Conservation (phyloP, 306 rosid species). For the Sechiopsis laciniata region DNA sequence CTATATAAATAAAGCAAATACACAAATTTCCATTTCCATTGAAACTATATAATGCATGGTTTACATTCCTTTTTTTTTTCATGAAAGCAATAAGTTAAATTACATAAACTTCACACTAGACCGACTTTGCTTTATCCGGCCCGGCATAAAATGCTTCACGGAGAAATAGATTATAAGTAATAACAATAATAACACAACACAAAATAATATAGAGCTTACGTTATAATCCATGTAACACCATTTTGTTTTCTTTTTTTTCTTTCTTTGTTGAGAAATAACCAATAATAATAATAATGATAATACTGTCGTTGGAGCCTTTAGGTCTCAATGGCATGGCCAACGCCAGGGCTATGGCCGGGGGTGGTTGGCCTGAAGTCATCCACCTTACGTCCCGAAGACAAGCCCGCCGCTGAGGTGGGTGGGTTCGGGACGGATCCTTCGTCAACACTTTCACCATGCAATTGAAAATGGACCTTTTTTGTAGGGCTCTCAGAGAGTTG, state of each 20-base stretch:
- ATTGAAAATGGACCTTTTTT: neutral
- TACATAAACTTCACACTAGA: neutral
- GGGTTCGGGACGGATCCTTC: constrained; percentile 12
- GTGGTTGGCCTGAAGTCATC: constrained; percentile 34
- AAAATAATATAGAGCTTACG: neutral
- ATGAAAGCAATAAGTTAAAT: neutral
- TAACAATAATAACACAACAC: no score
- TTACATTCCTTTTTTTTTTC: neutral
- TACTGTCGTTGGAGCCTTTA: neutral
- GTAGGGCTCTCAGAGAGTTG: neutral
- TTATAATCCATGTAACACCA: neutral
- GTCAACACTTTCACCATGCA: neutral
- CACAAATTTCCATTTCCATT: neutral
- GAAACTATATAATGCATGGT: neutral
- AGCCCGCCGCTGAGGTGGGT: neutral
- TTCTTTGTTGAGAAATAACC: neutral
- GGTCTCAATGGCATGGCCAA: constrained; percentile 40
- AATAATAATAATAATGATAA: neutral
- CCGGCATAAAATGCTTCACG: neutral
- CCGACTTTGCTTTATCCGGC: neutral
- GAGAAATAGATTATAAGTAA: neutral
- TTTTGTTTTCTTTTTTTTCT: no score
- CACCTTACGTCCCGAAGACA: neutral
- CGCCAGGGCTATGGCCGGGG: constrained; percentile 62
- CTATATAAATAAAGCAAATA: neutral